Base-by-base conservation (phyloP, 306 rosid species). In the Biancaea sappan region DNA sequence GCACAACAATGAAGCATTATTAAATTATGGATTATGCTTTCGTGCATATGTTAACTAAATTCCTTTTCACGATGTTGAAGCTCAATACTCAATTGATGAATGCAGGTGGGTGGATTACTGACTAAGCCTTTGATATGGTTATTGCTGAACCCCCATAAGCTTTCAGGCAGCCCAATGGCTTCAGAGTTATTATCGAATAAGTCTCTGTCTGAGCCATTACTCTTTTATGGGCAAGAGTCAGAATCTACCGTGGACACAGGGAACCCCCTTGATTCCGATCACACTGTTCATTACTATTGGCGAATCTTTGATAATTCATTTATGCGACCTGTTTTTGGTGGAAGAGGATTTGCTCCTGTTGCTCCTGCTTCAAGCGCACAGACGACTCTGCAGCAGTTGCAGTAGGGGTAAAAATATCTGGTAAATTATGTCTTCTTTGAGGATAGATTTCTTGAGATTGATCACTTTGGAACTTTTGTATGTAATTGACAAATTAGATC, bases 301-400 rank as follows among this genome's bases (percentile, higher is more conserved):
- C 74, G 83, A 7, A 40, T 0, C 66, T 81, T 89, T 51, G 91
- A 87, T n/a, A 64, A 87, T 64, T 3, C 79, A 22, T 67, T 64
- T 79, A 82, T 89, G 94, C 89, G 91, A 18, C 91, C 91, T 14
- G 73, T 86, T n/a, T 89, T 89, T 56, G 91, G 90, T 4, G 88
- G 91, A 16, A 82, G 90, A 59, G 87, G 88, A n/a, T 83, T 83
- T 32, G 85, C 64, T 38, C 84, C 78, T 2, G 21, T 26, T 14
- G 0, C 6, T 67, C 78, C 76, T 9, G 16, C 24, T 72, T 80
- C 86, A 25, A 73, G 71, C 0, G 37, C 14, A 2, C 81, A 81
- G 18, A 12, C 14, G 4, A 28, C 28, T 43, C 34, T 57, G 26
- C 77, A 53, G n/a, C 70, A 79, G 71, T 12, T 41, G 47, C 35